These are phyloP conservation scores for Hanseniaspora singularis DNA, from an alignment of 805 yeast species.

Conservation along the genomic window DNA sequence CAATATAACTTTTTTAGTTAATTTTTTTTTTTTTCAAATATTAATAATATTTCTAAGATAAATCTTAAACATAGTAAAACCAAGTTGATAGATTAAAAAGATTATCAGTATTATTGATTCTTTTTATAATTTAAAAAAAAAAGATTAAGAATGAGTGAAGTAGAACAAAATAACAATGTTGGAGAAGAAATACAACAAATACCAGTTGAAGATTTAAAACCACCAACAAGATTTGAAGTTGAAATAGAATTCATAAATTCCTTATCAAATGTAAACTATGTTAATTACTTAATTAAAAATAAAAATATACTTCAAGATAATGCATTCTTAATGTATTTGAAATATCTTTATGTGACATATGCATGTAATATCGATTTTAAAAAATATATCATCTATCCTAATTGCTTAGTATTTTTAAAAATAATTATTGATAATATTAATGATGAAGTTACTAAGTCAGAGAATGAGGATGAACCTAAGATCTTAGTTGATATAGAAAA, in stretches of 20 bases:
- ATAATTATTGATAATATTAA: conserved; percentile 33
- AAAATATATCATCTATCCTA: conserved; percentile 49
- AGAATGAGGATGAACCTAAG: not conserved
- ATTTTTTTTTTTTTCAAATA: no score
- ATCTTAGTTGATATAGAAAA: not conserved
- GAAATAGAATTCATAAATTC: conserved; percentile 71
- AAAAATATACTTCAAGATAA: conserved; percentile 55
- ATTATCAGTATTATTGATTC: no score
- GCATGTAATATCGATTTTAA: conserved; percentile 53
- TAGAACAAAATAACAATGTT: not conserved
- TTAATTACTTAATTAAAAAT: conserved; percentile 76
- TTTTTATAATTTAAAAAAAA: no score
- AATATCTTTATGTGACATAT: conserved; percentile 60
- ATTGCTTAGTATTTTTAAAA: conserved; percentile 70
- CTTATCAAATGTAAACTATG: conserved; percentile 76
- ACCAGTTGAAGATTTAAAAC: conserved; percentile 11
- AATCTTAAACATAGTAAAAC: no score
- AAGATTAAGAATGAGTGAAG: no score
- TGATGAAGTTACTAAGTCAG: conserved; percentile 16
- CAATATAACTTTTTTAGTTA: no score
- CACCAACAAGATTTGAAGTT: conserved; percentile 41
- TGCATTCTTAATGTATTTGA: conserved; percentile 59
- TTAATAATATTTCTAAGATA: no score
- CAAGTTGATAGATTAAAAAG: no score
- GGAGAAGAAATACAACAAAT: not conserved